Evolutionary conservation across 495 filamentous ascomycete genomes (phyloP).

Genomic region (Corynascus novoguineensis): DNA sequence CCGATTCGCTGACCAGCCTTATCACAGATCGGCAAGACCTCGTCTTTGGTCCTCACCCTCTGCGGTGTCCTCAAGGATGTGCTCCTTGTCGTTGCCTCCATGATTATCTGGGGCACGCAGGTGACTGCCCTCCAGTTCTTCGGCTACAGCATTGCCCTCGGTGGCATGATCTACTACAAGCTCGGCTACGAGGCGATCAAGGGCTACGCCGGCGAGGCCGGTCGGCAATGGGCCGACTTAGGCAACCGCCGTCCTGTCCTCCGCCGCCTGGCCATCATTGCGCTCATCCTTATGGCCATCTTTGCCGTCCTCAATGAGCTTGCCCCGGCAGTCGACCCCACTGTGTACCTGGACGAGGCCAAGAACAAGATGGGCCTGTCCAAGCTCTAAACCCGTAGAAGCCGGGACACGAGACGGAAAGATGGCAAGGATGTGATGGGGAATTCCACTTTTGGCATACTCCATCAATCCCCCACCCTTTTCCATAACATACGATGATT

Average conservation of each 20-base stretch:
- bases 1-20: constrained; percentile 22
- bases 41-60: constrained; percentile 90
- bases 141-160: constrained; percentile 86
- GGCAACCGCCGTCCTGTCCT: constrained; percentile 65
- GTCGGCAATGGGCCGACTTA: constrained; percentile 80
- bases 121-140: constrained; percentile 83
- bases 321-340: constrained; percentile 45
- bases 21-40: constrained; percentile 88
- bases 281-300: constrained; percentile 48
- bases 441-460: constrained; percentile 11
- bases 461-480: constrained; percentile 11
- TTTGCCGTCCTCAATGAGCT: constrained; percentile 62
- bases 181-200: constrained; percentile 81
- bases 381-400: constrained; percentile 16
- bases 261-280: constrained; percentile 70
- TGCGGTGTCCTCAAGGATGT: constrained; percentile 99
- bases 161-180: constrained; percentile 95
- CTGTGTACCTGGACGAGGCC: constrained; percentile 40
- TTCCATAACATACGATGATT: constrained; percentile 26
- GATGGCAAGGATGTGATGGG: neutral
- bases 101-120: constrained; percentile 81
- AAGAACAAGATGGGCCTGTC: constrained; percentile 44
- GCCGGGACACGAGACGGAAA: neutral
- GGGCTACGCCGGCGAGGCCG: constrained; percentile 64
- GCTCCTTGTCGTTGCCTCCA: constrained; percentile 81